Evolutionary conservation across 2,329 filamentous ascomycete genomes (phyloP), one percentile per base, ranked within the genome.

Genomic region (Fusarium napiforme): DNA sequence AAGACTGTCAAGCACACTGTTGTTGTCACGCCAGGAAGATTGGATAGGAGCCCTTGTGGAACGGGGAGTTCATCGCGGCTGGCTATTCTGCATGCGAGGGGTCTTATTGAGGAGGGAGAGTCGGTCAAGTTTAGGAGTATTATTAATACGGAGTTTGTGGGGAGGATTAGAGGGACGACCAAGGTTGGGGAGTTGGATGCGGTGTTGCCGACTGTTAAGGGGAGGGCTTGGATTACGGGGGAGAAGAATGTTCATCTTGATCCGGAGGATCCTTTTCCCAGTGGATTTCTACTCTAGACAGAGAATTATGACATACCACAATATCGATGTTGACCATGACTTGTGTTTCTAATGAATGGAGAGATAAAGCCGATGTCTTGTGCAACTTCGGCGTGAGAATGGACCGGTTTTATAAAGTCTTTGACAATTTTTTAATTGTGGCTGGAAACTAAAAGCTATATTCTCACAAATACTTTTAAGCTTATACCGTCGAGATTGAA

Each of bases 161-260:
- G 66, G 4, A 69, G 21, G 19, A 64, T 68, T 0, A 63, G 64
- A 4, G 66, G 66, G 7, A 63, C 49, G 4, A 36, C 56, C 0
- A 69, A 64, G 9, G 66, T 68, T 14, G 66, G 66, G 2, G 56
- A 56, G 23, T 19, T 68, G 16, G 66, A 68, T 40, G 57, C 66
- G 0, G 66, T 68, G 5, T 28, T 68, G 0, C 66, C 66, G 10
- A 68, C 64, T 7, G 53, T 68, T 1, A 68, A 63, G 14, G 66
- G 66, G 0, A 28, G 66, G 7, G 66, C 66, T 50, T 68, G 66
- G 66, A 68, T 68, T 19, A 68, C 66, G 8, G 66, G 66, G 0
- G 66, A 68, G 32, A 68, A 69, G 43, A 68, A 55, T 32, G 66
- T 68, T 1, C 64, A 63, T n/a, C 66, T 68, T 30, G 66, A 68